phyloP scores from a whole-genome alignment of 2,329 filamentous ascomycete species.

The Coniochaeta pulveracea region DNA sequence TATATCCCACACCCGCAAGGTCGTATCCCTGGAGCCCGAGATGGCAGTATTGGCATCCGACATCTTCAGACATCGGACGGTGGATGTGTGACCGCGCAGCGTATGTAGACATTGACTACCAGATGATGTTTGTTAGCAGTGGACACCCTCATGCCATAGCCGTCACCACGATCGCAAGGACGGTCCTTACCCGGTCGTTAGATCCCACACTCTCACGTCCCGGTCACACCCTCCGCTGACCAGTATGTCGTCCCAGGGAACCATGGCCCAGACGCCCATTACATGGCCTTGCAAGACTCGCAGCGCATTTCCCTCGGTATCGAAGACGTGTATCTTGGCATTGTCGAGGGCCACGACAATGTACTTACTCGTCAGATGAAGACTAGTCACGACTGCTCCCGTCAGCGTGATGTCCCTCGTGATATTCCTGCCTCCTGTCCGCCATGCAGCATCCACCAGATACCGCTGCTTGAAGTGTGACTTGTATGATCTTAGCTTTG shows the following conservation, averaged over 20 bases:
- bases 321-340: conserved; percentile 96
- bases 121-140: too few relatives aligned
- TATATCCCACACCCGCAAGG: conserved; percentile 90
- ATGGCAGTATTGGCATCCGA: conserved; percentile 89
- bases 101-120: conserved; percentile 66
- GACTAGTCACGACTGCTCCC: conserved; percentile 89
- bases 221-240: conserved; percentile 95
- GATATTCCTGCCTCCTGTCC: conserved; percentile 75
- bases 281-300: conserved; percentile 89
- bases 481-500: conserved; percentile 74
- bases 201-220: conserved; percentile 94
- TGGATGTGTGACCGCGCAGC: conserved; percentile 89
- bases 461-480: conserved; percentile 97
- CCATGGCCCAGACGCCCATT: conserved; percentile 99
- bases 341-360: conserved; percentile 97
- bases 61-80: conserved; percentile 96
- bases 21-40: conserved; percentile 91
- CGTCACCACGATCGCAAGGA: conserved; percentile 15
- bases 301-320: conserved; percentile 78
- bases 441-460: conserved; percentile 94
- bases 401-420: conserved; percentile 88
- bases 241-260: conserved; percentile 89
- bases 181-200: conserved; percentile 68
- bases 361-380: conserved; percentile 90
- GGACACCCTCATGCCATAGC: too few relatives aligned